Evolutionary conservation across 2,329 filamentous ascomycete genomes (phyloP).

Genomic region (Fusarium sp.): DNA sequence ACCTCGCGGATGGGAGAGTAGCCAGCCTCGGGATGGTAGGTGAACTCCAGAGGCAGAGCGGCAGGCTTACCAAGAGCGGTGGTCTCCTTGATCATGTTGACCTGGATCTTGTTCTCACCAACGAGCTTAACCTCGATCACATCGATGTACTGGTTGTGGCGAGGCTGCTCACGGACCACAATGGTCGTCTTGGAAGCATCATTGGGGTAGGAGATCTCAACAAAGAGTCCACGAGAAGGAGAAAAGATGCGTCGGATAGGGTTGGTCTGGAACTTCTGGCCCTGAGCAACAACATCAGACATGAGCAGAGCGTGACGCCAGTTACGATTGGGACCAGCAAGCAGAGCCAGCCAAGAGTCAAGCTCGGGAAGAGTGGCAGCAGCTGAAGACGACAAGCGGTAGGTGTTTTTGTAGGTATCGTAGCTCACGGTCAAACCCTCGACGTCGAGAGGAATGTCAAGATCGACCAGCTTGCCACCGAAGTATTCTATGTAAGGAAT

Average conservation of each 20-base stretch:
- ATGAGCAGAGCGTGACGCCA: constrained; percentile 97
- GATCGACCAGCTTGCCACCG: constrained; percentile 82
- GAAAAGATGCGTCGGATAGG: constrained; percentile 92
- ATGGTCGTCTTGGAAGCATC: constrained; percentile 86
- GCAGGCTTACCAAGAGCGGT: constrained; percentile 84
- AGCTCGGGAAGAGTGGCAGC: constrained; percentile 77
- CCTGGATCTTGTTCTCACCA: constrained; percentile 79
- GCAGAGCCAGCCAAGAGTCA: constrained; percentile 86
- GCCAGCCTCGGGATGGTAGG: constrained; percentile 92
- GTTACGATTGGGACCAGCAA: constrained; percentile 85
- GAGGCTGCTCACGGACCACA: constrained; percentile 84
- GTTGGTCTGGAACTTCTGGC: constrained; percentile 96
- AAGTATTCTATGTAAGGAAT: constrained; percentile 95
- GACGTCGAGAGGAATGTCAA: constrained; percentile 76
- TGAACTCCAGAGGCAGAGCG: constrained; percentile 87
- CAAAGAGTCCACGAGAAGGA: constrained; percentile 83
- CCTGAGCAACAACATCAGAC: constrained; percentile 92
- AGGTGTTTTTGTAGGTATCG: constrained; percentile 80
- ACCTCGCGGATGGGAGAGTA: constrained; percentile 98
- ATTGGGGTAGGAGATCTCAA: constrained; percentile 86
- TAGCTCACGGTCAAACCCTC: constrained; percentile 88
- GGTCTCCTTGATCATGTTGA: constrained; percentile 93
- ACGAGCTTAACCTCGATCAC: constrained; percentile 85
- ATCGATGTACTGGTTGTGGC: constrained; percentile 85
- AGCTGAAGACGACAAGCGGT: constrained; percentile 80